A percentile compares a stretch with the other conserved stretches of the same genome.
These are phyloP conservation scores for Saccharomyces paradoxus DNA, from an alignment of 805 yeast genomes.

Conservation along the genomic window DNA sequence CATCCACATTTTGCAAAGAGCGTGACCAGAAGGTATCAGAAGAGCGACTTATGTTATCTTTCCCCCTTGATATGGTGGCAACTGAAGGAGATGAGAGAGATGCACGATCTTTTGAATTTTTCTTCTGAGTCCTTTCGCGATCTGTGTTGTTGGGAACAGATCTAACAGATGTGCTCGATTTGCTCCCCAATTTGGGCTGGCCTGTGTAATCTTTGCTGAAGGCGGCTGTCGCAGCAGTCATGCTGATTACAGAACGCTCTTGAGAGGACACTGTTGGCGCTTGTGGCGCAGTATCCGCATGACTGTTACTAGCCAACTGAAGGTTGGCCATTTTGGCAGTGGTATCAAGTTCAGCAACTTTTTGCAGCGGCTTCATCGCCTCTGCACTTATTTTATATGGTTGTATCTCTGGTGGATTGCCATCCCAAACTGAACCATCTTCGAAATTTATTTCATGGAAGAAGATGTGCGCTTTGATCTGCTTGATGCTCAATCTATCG, in stretches of 20 bases:
- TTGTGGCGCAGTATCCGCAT: not conserved
- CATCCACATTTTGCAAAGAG: conserved; percentile 47
- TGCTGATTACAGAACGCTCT: conserved; percentile 19
- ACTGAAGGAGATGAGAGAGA: not conserved
- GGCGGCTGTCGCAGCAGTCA: conserved; percentile 7
- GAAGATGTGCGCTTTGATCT: conserved; percentile 53
- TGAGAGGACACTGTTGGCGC: conserved; percentile 8
- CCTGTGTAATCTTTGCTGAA: conserved; percentile 6
- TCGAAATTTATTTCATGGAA: conserved; percentile 47
- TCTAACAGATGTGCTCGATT: not conserved
- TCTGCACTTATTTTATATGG: conserved; percentile 67
- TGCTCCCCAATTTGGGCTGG: not conserved
- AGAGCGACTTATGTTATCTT: not conserved
- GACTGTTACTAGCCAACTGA: not conserved
- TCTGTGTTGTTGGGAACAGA: not conserved
- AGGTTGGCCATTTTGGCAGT: not conserved
- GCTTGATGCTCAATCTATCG: conserved; percentile 46
- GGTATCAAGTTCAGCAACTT: conserved; percentile 16
- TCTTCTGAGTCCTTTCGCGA: not conserved
- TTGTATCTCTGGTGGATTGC: conserved; percentile 50
- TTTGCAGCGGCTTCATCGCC: conserved; percentile 66
- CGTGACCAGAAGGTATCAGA: conserved; percentile 36
- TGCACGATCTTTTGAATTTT: not conserved
- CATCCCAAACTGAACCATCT: conserved; percentile 48
- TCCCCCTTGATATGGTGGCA: not conserved